Percentiles rank a stretch among this genome's conserved stretches.
phyloP scores from a whole-genome alignment of 805 yeast species.

The Nakazawaea siamensis region DNA sequence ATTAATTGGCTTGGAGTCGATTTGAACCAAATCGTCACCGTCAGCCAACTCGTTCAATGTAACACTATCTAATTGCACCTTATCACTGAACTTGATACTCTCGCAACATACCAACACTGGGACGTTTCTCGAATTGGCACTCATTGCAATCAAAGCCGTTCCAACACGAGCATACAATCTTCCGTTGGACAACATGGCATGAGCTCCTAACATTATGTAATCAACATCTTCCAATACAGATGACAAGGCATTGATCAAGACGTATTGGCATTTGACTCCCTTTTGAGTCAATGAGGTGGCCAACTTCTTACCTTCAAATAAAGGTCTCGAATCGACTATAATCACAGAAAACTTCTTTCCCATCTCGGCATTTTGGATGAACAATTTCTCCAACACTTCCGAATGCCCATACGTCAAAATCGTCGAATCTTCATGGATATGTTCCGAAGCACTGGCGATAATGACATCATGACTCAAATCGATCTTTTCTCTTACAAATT shows the following conservation, averaged over 20 bases:
- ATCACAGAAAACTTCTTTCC: conserved; percentile 67
- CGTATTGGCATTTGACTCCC: conserved; percentile 71
- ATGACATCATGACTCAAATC: conserved; percentile 79
- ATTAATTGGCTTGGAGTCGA: conserved; percentile 43
- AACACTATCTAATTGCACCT: conserved; percentile 94
- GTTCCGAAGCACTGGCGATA: conserved; percentile 69
- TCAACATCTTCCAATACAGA: conserved; percentile 82
- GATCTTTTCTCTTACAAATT: conserved; percentile 76
- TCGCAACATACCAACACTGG: conserved; percentile 97
- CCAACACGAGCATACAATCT: conserved; percentile 90
- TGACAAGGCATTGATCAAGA: conserved; percentile 69
- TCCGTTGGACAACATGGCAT: conserved; percentile 94
- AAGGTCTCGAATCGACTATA: conserved; percentile 87
- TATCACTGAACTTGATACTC: conserved; percentile 86
- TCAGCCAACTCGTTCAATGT: conserved; percentile 88
- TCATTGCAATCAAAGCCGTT: conserved; percentile 87
- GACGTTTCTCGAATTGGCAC: conserved; percentile 77
- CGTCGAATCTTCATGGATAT: conserved; percentile 68
- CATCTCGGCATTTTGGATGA: conserved; percentile 60
- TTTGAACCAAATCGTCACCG: conserved; percentile 56
- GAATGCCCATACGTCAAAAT: conserved; percentile 87
- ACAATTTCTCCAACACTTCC: conserved; percentile 68
- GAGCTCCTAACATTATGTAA: conserved; percentile 90
- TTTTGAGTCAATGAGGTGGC: conserved; percentile 53
- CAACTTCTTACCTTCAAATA: conserved; percentile 84